Conservation (phyloP, 495 filamentous ascomycete genomes). For the Ramalina intermedia region DNA sequence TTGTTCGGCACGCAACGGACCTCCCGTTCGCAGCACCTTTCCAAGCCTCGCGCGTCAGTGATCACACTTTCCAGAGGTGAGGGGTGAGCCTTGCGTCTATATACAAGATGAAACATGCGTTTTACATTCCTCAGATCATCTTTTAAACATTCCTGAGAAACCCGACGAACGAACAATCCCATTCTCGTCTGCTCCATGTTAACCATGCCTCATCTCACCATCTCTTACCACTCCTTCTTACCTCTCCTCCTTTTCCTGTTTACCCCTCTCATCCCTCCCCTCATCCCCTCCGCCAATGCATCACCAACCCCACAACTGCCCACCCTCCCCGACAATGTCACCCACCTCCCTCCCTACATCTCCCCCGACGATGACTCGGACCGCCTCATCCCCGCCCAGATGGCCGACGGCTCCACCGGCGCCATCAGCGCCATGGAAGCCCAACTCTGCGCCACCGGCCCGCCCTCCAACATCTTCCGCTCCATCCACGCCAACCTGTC, state of each 20-base stretch:
- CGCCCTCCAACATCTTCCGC: background rate
- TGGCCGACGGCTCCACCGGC: background rate
- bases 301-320: background rate
- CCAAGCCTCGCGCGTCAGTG: too few relatives aligned
- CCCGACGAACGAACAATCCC: background rate
- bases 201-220: background rate
- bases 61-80: too few relatives aligned
- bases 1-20: too few relatives aligned
- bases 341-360: background rate
- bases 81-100: background rate
- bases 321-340: background rate
- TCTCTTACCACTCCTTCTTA: background rate
- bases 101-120: background rate
- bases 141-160: background rate
- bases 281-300: background rate
- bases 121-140: background rate
- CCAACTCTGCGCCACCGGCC: constrained; percentile 6
- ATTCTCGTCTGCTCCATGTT: background rate
- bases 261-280: background rate
- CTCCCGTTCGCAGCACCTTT: too few relatives aligned
- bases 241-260: background rate
- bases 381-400: background rate
- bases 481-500: background rate
- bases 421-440: background rate
- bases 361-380: background rate